These are phyloP conservation scores for Puccinia polysora DNA, from an alignment of 1,284 basidiomycete species.

Conservation along the genomic window DNA sequence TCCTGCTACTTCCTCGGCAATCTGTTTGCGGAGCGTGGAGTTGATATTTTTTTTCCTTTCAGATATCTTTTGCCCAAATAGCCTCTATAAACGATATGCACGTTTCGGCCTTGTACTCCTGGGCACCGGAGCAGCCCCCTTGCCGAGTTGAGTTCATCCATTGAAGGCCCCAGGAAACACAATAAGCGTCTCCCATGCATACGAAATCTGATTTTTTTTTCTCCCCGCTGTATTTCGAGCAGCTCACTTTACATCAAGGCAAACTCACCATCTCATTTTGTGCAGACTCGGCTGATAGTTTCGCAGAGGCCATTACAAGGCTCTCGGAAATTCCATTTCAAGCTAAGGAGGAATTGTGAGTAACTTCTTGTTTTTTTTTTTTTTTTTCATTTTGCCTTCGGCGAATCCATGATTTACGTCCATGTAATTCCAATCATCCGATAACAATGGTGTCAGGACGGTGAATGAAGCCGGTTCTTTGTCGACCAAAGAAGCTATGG, in stretches of 20 bases:
- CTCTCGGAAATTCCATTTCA: slow-evolving; percentile 24
- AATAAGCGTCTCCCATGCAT: too few relatives aligned
- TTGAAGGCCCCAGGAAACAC: slow-evolving; percentile 42
- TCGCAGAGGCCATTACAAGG: slow-evolving; percentile 46
- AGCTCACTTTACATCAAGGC: slow-evolving; percentile 15
- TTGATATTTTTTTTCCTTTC: slow-evolving; percentile 4
- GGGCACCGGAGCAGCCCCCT: background rate
- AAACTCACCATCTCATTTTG: slow-evolving; percentile 52
- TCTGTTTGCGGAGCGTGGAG: background rate
- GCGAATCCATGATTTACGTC: too few relatives aligned
- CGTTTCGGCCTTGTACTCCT: background rate
- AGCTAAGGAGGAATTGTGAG: slow-evolving; percentile 3
- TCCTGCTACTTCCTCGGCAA: background rate
- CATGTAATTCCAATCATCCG: too few relatives aligned
- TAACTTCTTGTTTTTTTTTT: background rate
- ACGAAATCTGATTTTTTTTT: background rate
- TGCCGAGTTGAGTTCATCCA: slow-evolving; percentile 44
- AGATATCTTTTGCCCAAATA: slow-evolving; percentile 13
- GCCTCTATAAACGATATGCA: background rate
- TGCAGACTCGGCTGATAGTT: slow-evolving; percentile 54
- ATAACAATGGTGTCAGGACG: background rate
- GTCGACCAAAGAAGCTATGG: background rate
- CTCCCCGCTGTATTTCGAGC: background rate
- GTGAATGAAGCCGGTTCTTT: background rate
- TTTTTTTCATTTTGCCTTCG: too few relatives aligned